Evolutionary conservation across 2,329 filamentous ascomycete genomes (phyloP), one percentile per base, ranked within the genome.

Genomic region (Botrytis deweyae): DNA sequence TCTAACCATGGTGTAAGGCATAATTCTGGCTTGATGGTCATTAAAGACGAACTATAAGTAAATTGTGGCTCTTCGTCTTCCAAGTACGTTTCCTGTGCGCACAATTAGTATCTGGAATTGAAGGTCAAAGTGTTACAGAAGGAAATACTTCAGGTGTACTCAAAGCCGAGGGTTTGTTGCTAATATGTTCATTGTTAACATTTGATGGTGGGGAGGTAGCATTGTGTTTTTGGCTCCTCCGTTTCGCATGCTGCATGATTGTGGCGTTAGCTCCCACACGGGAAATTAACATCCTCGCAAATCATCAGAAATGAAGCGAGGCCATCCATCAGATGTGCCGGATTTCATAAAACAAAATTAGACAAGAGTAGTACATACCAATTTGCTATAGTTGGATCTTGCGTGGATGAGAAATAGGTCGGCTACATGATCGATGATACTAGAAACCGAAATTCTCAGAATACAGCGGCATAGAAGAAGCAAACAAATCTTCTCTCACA

Each of bases 381-480:
- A 16, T 55, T 61, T 69, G 44, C n/a, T 36, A 44, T 73, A 38
- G 52, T 61, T 58, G 29, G 71, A 73, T 42, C 64, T 68, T 61
- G 64, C 71, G 65, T 73, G 71, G 46, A 68, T 73, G 18, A 46
- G 55, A 40, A 73, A 73, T 18, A 73, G 61, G 22, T 73, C 63
- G 40, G 72, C 69, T 44, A 73, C 38, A 40, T 64, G 52, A 36
- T 49, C 33, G 66, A 61, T 64, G 29, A 73, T 73, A 49, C 72
- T 73, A 64, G 9, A 70, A 70, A 25, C 40, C 46, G 10, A 12
- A 38, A 65, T n/a, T 58, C 55, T 73, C 46, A 70, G 58, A 59
- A 29, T 20, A 49, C 29, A 42, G 14, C 49, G 16, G 20, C 14
- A 61, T 22, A 62, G 6, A 52, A 36, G n/a, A n/a, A 58, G 42